Percentiles rank a stretch among this genome's conserved stretches.
Evolutionary conservation across 2,329 filamentous ascomycete genomes (phyloP).

Genomic region (Xylariaceae sp.): DNA sequence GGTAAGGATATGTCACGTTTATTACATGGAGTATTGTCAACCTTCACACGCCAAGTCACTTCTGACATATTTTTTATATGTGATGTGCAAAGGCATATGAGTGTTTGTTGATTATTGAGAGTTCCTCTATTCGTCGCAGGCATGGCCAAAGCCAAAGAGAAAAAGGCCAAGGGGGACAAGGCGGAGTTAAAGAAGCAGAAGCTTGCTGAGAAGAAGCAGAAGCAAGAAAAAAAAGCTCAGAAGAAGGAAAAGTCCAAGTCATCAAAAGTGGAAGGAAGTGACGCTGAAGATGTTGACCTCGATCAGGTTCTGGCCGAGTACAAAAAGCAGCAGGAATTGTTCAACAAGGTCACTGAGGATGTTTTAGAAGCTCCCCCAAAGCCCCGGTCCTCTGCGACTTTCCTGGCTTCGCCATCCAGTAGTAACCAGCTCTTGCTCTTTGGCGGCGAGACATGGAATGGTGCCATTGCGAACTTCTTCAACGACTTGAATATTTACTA

Average conservation of each 20-base stretch:
- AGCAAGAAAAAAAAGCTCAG: slow-evolving; percentile 85
- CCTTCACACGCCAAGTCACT: no score
- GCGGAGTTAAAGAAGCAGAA: slow-evolving; percentile 41
- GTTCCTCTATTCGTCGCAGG: neutral
- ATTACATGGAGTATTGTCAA: no score
- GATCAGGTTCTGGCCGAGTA: slow-evolving; percentile 93
- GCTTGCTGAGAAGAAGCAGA: slow-evolving; percentile 61
- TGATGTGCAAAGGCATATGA: no score
- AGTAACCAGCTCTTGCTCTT: slow-evolving; percentile 86
- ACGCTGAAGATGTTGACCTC: slow-evolving; percentile 87
- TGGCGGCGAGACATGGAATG: slow-evolving; percentile 95
- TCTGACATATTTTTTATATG: no score
- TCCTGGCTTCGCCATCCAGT: slow-evolving; percentile 82
- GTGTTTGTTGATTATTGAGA: no score
- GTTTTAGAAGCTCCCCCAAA: slow-evolving; percentile 67
- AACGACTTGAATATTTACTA: slow-evolving; percentile 67
- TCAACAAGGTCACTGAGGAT: slow-evolving; percentile 87
- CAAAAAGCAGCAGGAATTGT: slow-evolving; percentile 86
- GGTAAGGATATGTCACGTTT: no score
- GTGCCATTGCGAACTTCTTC: slow-evolving; percentile 71
- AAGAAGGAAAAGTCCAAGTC: slow-evolving; percentile 73
- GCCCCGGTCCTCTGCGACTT: slow-evolving; percentile 72
- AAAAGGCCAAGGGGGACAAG: slow-evolving; percentile 35
- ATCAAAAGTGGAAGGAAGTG: slow-evolving; percentile 73
- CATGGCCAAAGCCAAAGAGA: slow-evolving; percentile 44